phyloP scores from a whole-genome alignment of 768 basidiomycete genomes.

The Suillus lakei region DNA sequence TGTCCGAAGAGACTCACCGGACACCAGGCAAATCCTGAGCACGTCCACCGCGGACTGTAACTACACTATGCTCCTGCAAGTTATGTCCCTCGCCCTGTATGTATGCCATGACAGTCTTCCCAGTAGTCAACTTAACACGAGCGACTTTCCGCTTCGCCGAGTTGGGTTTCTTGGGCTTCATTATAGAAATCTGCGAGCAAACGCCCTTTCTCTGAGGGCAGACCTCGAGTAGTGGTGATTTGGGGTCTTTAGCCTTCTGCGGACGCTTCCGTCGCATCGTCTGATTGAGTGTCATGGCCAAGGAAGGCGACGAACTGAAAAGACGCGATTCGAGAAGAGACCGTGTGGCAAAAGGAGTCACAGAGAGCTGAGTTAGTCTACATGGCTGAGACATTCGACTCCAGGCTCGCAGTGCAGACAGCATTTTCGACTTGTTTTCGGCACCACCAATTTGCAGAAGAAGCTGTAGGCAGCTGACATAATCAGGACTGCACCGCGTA shows the following conservation, averaged over 20 bases:
- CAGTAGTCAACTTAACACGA: constrained; percentile 88
- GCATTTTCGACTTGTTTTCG: constrained; percentile 20
- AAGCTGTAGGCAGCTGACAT: constrained; percentile 11
- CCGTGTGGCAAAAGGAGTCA: background rate
- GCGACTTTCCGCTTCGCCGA: constrained; percentile 98
- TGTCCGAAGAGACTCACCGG: constrained; percentile 55
- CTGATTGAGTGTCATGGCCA: constrained; percentile 81
- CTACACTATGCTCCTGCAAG: constrained; percentile 96
- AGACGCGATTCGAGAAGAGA: constrained; percentile 43
- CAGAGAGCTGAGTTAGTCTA: constrained; percentile 6
- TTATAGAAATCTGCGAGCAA: constrained; percentile 77
- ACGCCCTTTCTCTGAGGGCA: constrained; percentile 93
- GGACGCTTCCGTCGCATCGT: constrained; percentile 79
- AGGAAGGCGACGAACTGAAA: constrained; percentile 67
- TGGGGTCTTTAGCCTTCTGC: constrained; percentile 46
- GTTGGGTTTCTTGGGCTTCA: constrained; percentile 96
- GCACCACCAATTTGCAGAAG: background rate
- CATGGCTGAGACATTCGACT: constrained; percentile 27
- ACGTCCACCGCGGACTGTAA: constrained; percentile 92
- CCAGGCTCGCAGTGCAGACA: constrained; percentile 27
- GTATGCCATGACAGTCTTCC: constrained; percentile 89
- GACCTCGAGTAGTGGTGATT: constrained; percentile 79
- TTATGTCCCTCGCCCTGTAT: constrained; percentile 98
- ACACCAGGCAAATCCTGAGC: constrained; percentile 98
- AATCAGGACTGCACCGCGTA: constrained; percentile 24